Evolutionary conservation across 768 basidiomycete genomes (phyloP).

Genomic region (Psilocybe azurescens): DNA sequence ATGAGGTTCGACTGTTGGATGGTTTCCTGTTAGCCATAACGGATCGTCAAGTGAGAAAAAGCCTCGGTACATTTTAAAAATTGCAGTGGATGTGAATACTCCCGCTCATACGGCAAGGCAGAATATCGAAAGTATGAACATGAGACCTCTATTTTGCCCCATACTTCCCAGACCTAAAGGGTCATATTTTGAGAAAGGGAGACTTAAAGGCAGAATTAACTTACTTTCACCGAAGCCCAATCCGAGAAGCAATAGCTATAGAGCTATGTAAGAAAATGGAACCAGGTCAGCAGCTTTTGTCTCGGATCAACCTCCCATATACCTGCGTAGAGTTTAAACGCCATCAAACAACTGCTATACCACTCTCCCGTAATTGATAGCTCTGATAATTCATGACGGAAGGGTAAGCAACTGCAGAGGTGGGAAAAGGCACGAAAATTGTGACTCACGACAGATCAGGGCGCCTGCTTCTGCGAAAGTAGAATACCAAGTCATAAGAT

Average conservation of each 20-base stretch:
- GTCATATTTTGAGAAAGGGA: slow-evolving; percentile 18
- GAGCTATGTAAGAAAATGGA: neutral
- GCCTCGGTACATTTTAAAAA: slow-evolving; percentile 1
- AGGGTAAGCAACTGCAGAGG: too few relatives aligned
- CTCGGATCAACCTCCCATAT: neutral
- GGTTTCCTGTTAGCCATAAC: neutral
- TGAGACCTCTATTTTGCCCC: slow-evolving; percentile 18
- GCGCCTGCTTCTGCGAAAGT: slow-evolving; percentile 25
- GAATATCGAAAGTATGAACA: slow-evolving; percentile 10
- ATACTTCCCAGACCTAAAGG: slow-evolving; percentile 20
- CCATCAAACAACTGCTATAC: slow-evolving; percentile 11
- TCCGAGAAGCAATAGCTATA: slow-evolving; percentile 25
- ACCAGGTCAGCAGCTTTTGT: neutral
- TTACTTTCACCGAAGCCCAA: slow-evolving; percentile 22
- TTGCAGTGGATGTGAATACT: slow-evolving; percentile 4
- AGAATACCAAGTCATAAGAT: slow-evolving; percentile 26
- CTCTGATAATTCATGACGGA: slow-evolving; percentile 2
- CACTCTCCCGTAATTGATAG: slow-evolving; percentile 16
- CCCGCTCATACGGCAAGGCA: slow-evolving; percentile 8
- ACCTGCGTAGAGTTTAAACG: slow-evolving; percentile 21
- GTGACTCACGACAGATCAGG: slow-evolving; percentile 23
- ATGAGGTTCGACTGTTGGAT: slow-evolving; percentile 10
- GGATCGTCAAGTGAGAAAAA: neutral
- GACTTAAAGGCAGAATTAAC: neutral
- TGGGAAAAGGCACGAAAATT: neutral